Percentiles rank a stretch among this genome's conserved stretches.
phyloP scores from a whole-genome alignment of 2,329 filamentous ascomycete species.

The Thelonectria blattea region DNA sequence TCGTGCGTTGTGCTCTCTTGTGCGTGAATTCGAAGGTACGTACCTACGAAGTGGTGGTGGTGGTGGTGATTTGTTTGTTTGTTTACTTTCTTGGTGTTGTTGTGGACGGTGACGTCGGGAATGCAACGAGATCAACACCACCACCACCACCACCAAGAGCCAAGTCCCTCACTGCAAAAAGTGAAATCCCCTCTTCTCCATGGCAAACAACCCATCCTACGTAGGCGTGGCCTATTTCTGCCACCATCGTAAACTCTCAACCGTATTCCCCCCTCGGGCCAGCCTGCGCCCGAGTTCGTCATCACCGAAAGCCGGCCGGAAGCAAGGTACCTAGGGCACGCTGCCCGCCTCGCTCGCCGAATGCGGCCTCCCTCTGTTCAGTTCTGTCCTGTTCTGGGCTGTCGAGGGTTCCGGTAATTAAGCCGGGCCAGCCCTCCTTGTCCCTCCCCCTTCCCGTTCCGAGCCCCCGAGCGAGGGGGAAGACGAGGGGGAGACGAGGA shows the following conservation, averaged over 20 bases:
- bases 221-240: background rate
- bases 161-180: too few species aligned
- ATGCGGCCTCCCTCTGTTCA: too few species aligned
- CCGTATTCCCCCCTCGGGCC: too few species aligned
- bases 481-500: background rate
- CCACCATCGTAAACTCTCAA: background rate
- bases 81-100: background rate
- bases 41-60: too few species aligned
- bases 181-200: too few species aligned
- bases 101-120: background rate
- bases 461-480: background rate
- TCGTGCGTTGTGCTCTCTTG: background rate
- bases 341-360: background rate
- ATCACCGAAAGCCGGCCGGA: background rate
- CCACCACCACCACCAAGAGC: too few species aligned
- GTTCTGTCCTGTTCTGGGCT: background rate
- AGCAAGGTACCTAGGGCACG: background rate
- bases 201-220: too few species aligned
- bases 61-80: background rate
- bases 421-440: conserved; percentile 7
- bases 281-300: too few species aligned
- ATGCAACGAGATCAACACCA: background rate
- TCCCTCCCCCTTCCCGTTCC: background rate
- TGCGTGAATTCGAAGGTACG: too few species aligned
- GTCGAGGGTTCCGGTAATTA: conserved; percentile 12